Base-by-base conservation (phyloP, 306 rosid genomes). In the Dryas alaskensis region DNA sequence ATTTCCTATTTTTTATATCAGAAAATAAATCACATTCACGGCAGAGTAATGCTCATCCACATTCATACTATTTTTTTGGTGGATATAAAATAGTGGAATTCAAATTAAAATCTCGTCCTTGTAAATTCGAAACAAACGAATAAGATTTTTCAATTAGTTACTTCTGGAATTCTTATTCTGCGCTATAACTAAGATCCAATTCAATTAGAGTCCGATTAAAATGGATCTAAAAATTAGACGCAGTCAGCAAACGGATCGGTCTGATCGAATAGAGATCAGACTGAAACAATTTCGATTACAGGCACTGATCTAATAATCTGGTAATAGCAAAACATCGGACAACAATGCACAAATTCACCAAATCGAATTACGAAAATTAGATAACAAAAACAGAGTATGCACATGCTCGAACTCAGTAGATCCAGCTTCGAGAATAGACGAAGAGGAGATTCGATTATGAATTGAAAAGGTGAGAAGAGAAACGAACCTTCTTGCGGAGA, bases 401-500 rank as follows among this genome's bases (percentile, higher is more conserved):
- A 67, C 69, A 60, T 27, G 49, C 80, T 9, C 37, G 27, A 67
- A 27, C 43, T 40, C 42, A 49, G n/a, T 7, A 46, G 76, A 76
- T 70, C 66, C 70, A 19, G 39, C 22, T 0, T 4, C 55, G 39
- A 14, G 44, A 61, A 67, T 12, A 39, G 17, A 49, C 1, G 46
- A 49, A 25, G 19, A 68, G 43, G 52, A 73, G 7, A 70, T 10
- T 69, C 39, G 40, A 65, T 65, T 47, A 22, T 8, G 42, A 59
- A 68, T 37, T 8, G 69, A 67, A 68, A 51, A 5, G 44, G 45
- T 0, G 58, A 0, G 39, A 0, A 0, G 39, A 0, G 11, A 60
- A 55, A 10, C 9, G 39, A 73, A 89, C 99, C 98, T 95, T 95
- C 96, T 95, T 95, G 76, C 99, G 99, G 78, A 95, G 99, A 71